Base-by-base conservation (phyloP, 1,139 yeast genomes). In the Yamadazyma sp. region DNA sequence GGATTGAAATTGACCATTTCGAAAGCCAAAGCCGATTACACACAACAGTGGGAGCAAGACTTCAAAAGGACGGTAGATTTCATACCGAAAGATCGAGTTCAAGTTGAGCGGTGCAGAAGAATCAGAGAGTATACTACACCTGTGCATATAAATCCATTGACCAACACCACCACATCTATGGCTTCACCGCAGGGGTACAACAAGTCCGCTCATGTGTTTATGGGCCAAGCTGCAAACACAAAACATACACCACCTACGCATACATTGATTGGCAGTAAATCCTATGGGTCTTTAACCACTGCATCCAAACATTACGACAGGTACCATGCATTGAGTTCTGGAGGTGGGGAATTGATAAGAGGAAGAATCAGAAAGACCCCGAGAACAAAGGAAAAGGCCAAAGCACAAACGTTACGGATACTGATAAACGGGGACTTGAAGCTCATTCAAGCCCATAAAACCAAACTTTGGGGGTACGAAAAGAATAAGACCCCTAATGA, bases 381-480 rank as follows among this genome's bases (percentile, higher is more conserved):
- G 2, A 68, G 96, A 43, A 54, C 63, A 4, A 46, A 49, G 10
- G 46, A 47, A 8, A 68, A 68, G 37, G 69, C 72, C 35, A 51
- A 73, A 36, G 73, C 76, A 34, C 76, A 82, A 50, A 83, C 95
- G 0, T 67, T 86, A 45, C 70, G 97, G 45, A 73, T 85, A 3
- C 64, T 74, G 37, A 73, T 82, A 23, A 77, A 80, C 48, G 86
- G 88, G 5, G 74, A 74, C 15, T 65, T 81, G 37, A 80, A 80
- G 53, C 68, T 69, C 6, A 62, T 82, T 42, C 78, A 78, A 51
- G 68, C 82, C 45, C 73, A 71, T 51, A 86, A 86, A 62, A 80
- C 82, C 18, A 88, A 88, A 53, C 70, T 92, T 31, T 92, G 98
- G 98, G 97, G 97, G 8, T 70, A 80, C 43, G 90, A 85, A 48